Evolutionary conservation across 345 rosid genomes (phyloP).

Genomic region (Garcia nutans): DNA sequence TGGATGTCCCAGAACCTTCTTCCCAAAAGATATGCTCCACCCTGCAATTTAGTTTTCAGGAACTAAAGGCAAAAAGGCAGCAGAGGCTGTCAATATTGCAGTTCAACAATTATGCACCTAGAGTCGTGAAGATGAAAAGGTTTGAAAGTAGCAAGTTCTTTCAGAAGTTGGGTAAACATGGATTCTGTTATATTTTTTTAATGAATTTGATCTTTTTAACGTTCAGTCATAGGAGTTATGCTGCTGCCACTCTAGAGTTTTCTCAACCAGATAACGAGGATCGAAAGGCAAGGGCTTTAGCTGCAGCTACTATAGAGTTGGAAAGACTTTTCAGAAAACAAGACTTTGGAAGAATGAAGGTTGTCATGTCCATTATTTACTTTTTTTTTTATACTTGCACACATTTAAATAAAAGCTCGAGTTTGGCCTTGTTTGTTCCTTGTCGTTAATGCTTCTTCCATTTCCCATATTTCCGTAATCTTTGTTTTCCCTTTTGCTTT

Average conservation of each 20-base stretch:
- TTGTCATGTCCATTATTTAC: conserved; percentile 25
- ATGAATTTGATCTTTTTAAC: conserved; percentile 19
- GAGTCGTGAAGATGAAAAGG: conserved; percentile 45
- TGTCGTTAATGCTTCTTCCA: not conserved
- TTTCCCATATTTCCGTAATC: not conserved
- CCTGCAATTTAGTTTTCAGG: conserved; percentile 69
- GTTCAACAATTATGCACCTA: conserved; percentile 35
- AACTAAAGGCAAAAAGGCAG: conserved; percentile 58
- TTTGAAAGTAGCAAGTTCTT: conserved; percentile 27
- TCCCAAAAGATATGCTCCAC: conserved; percentile 55
- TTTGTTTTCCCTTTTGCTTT: not conserved
- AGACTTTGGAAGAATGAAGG: conserved; percentile 92
- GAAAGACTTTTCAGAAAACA: conserved; percentile 87
- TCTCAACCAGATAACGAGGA: conserved; percentile 83
- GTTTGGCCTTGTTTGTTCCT: not conserved
- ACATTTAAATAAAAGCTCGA: not conserved
- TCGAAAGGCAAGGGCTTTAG: conserved; percentile 68
- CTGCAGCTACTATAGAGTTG: conserved; percentile 84
- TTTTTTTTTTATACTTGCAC: conserved; percentile 1
- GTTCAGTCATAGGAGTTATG: conserved; percentile 53
- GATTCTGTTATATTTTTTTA: conserved; percentile 8
- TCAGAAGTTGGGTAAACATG: conserved; percentile 8
- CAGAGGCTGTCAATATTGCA: conserved; percentile 56
- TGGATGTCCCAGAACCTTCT: conserved; percentile 50
- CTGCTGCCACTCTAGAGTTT: conserved; percentile 85